These are phyloP conservation scores for Fusarium sp. DNA, from an alignment of 2,329 filamentous ascomycete genomes.

Conservation along the genomic window DNA sequence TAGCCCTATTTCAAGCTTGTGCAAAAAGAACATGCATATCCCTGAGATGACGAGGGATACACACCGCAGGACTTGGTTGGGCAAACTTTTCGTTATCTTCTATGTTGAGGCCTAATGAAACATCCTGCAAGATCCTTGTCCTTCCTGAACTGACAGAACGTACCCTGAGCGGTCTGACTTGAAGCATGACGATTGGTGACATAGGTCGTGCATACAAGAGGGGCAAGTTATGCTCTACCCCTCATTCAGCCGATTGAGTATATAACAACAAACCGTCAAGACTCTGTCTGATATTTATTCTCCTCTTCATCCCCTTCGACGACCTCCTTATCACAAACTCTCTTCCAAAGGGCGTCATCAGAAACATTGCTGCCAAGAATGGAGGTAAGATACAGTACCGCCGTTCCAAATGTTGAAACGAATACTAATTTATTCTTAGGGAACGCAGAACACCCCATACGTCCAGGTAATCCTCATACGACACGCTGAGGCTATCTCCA, in stretches of 20 bases:
- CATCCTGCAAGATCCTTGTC: not conserved
- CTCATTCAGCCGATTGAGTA: not conserved
- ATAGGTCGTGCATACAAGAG: not conserved
- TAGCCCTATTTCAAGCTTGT: not conserved
- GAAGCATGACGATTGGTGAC: not conserved
- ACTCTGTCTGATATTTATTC: not conserved
- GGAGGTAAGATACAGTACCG: not conserved
- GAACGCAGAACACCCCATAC: not conserved
- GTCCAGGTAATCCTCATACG: not conserved
- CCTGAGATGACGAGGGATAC: not conserved
- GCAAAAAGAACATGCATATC: not conserved
- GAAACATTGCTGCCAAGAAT: not conserved
- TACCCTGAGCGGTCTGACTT: not conserved
- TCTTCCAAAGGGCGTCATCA: too few species aligned
- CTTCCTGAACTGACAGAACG: not conserved
- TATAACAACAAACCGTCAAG: not conserved
- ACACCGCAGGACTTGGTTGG: not conserved
- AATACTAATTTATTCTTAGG: not conserved
- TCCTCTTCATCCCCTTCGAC: accelerated
- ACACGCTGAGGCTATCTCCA: not conserved
- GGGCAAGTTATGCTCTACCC: not conserved
- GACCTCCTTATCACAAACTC: not conserved
- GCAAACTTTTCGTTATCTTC: not conserved
- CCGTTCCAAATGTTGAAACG: not conserved
- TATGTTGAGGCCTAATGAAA: not conserved